A percentile compares a stretch with the other conserved stretches of the same genome.
Conservation (phyloP, 2,329 filamentous ascomycete species). For the Xylaria polymorpha region DNA sequence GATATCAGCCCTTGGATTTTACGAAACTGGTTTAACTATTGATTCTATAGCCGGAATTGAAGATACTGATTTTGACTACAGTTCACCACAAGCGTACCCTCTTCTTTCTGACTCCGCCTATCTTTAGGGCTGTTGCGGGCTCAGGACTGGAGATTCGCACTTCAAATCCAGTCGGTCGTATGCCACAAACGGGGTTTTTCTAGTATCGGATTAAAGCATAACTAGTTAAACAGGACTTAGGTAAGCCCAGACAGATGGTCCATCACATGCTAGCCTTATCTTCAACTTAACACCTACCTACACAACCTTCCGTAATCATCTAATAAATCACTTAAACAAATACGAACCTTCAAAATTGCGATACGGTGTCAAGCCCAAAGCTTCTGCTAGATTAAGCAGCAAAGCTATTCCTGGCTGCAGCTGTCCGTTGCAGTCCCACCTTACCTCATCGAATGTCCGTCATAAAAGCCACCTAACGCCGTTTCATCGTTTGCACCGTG, state of each 20-base stretch:
- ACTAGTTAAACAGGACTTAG: not conserved
- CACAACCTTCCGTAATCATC: not conserved
- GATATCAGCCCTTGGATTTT: too few relatives aligned
- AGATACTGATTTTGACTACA: too few relatives aligned
- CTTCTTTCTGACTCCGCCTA: too few relatives aligned
- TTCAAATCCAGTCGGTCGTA: not conserved
- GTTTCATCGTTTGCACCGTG: not conserved
- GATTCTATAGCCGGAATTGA: too few relatives aligned
- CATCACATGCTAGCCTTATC: constrained; percentile 3
- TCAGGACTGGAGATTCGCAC: too few relatives aligned
- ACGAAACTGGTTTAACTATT: too few relatives aligned
- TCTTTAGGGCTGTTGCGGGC: too few relatives aligned
- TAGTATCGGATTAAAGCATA: not conserved
- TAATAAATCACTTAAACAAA: not conserved
- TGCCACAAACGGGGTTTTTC: not conserved
- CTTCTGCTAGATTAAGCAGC: not conserved
- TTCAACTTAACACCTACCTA: constrained; percentile 1
- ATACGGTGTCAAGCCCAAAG: not conserved
- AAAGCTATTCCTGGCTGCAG: not conserved
- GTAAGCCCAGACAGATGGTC: not conserved
- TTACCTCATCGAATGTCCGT: not conserved
- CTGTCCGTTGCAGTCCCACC: constrained; percentile 4
- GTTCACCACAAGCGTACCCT: too few relatives aligned
- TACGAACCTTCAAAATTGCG: not conserved
- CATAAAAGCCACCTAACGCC: constrained; percentile 29